These are phyloP conservation scores for Cladosporium sp. DNA, from an alignment of 2,329 filamentous ascomycete genomes.

Conservation along the genomic window DNA sequence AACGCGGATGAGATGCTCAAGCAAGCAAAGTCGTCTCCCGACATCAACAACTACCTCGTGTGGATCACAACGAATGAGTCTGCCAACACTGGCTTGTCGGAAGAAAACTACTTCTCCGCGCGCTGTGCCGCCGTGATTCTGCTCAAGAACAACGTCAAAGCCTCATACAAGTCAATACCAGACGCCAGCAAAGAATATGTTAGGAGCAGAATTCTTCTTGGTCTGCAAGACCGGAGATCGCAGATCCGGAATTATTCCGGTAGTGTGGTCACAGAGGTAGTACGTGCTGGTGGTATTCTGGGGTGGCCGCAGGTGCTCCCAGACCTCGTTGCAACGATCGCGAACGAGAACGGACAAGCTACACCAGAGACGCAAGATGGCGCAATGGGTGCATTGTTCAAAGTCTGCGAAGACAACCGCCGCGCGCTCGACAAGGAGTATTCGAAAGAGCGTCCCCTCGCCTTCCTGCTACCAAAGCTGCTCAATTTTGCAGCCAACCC, in stretches of 20 bases:
- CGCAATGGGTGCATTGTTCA: constrained; percentile 85
- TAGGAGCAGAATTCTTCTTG: constrained; percentile 71
- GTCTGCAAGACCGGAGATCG: constrained; percentile 73
- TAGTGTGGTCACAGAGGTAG: constrained; percentile 89
- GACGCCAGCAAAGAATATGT: constrained; percentile 70
- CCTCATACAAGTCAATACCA: constrained; percentile 70
- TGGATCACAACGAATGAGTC: constrained; percentile 72
- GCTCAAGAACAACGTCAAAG: constrained; percentile 88
- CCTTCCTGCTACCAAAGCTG: constrained; percentile 84
- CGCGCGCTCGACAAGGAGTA: constrained; percentile 82
- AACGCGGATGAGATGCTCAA: constrained; percentile 89
- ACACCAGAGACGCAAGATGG: constrained; percentile 78
- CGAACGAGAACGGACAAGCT: constrained; percentile 58
- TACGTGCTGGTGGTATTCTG: constrained; percentile 77
- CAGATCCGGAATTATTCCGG: constrained; percentile 88
- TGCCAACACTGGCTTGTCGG: constrained; percentile 52
- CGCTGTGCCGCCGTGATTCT: constrained; percentile 87
- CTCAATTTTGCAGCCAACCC: constrained; percentile 78
- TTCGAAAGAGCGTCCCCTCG: constrained; percentile 80
- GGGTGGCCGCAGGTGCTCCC: constrained; percentile 88
- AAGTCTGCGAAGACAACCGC: constrained; percentile 95
- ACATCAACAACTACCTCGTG: constrained; percentile 95
- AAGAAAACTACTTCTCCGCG: constrained; percentile 65
- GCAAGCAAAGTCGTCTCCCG: constrained; percentile 81
- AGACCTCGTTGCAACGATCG: constrained; percentile 73